Base-by-base conservation (phyloP, 2,329 filamentous ascomycete genomes). In the Periconia sp. region DNA sequence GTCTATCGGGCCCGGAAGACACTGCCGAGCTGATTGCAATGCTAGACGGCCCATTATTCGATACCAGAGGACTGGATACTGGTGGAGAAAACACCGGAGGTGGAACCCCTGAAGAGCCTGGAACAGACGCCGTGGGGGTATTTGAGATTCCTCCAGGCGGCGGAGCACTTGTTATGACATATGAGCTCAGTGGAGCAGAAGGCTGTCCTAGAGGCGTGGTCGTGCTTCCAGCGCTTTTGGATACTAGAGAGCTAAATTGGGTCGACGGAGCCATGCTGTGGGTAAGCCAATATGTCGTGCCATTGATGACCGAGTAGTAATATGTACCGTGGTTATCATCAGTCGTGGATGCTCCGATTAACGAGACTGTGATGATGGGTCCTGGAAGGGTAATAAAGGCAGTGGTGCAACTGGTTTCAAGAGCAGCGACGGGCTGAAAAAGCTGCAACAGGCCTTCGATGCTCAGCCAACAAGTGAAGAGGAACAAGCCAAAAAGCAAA, bases 341-440 rank as follows among this genome's bases (percentile, higher is more conserved):
- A 1, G 59, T 58, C 5, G 65, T 58, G 1, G 57, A 62, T 9
- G 59, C 57, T 9, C 53, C 62, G 23, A 71, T 62, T 7, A 72
- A 61, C 6, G 69, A 70, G 1, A 72, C 60, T 3, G 68, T 70
- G n/a, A 70, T 64, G 47, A 71, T 64, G 0, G 66, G 66, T 1
- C 67, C 69, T 5, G 69, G 68, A 9, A 71, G 53, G 8, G 68
- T 71, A 31, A 72, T 64, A 42, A 71, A 72, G 50, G 69, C 63
- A 37, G 71, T 46, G 41, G 65, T 71, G 55, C 70, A 73, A 9
- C 60, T 60, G 5, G 58, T 45, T 9, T 60, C 60, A 27, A 70
- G 66, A 18, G 70, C 70, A n/a, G 57, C 49, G n/a, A 58, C 66
- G 19, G 49, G 53, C n/a, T 56, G 56, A 18, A 70, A 47, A 1